Percentiles rank a stretch among this genome's conserved stretches.
Conservation (phyloP, 495 filamentous ascomycete genomes). For the Bryoglossum gracile region DNA sequence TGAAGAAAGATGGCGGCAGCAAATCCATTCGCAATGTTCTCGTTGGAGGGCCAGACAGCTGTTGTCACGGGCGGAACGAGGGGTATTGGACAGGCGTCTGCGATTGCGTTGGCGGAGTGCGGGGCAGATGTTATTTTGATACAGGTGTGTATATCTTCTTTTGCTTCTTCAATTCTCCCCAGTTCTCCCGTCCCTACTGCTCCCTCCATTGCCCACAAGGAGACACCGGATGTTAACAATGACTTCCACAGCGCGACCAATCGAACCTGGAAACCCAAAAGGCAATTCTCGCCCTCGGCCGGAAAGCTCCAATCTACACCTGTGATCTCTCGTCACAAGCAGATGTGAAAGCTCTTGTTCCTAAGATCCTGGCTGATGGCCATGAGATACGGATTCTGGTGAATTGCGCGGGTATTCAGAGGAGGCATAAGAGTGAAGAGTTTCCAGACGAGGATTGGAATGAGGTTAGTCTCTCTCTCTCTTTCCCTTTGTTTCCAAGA, state of each 20-base stretch:
- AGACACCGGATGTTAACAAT: too few relatives aligned
- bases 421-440: slow-evolving; percentile 63
- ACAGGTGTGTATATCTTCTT: slow-evolving; percentile 37
- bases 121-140: slow-evolving; percentile 77
- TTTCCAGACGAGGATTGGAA: slow-evolving; percentile 84
- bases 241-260: slow-evolving; percentile 53
- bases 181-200: too few relatives aligned
- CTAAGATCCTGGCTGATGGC: slow-evolving; percentile 51
- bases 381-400: slow-evolving; percentile 62
- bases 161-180: background rate
- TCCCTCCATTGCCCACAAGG: too few relatives aligned
- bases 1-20: slow-evolving; percentile 13
- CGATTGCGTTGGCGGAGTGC: slow-evolving; percentile 72
- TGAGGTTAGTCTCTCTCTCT: slow-evolving; percentile 39
- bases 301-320: slow-evolving; percentile 60
- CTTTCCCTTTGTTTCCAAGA: background rate
- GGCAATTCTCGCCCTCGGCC: slow-evolving; percentile 55
- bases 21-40: slow-evolving; percentile 34
- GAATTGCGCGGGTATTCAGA: slow-evolving; percentile 83
- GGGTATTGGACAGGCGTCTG: slow-evolving; percentile 82
- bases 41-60: slow-evolving; percentile 63
- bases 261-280: slow-evolving; percentile 56
- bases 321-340: slow-evolving; percentile 61
- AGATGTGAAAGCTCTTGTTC: slow-evolving; percentile 54
- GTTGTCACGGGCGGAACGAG: slow-evolving; percentile 81